Base-by-base conservation (phyloP, 331 rosid species). In the Cucumis variabilis region DNA sequence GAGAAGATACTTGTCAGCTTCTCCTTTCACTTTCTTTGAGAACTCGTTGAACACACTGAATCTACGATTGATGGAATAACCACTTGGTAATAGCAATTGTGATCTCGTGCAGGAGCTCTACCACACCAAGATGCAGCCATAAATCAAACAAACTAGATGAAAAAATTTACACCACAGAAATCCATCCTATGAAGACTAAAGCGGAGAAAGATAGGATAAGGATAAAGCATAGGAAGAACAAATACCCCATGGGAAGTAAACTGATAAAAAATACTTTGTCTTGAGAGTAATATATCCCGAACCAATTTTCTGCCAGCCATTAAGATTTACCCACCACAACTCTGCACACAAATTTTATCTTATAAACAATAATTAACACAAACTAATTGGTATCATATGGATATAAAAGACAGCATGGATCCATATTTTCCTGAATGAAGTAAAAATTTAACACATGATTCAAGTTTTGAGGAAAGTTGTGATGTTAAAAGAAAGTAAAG, bases 41-140 rank as follows among this genome's bases (percentile, higher is more conserved):
- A 96, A 96, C 67, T 96, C 98, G 79, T 94, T 93, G 93, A 97
- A 96, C 51, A 92, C 97, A 60, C 95, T 93, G 87, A 91, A 94
- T 25, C 89, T 88, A 82, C 94, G 95, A 90, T 87, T 89, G 30
- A 70, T 88, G 37, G 48, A 76, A 82, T 78, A 88, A 48, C 93
- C 89, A 78, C 92, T 89, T 11, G 89, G 86, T 53, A 90, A 80
- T 82, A 88, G 86, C 92, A 89, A 90, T 68, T 87, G 87, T 28
- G 91, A 71, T 86, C 93, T 92, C 88, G 88, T 13, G 48, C 87
- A 87, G 33, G 89, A 87, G 68, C 66, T 92, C 98, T 96, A 82
- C 70, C 68, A 82, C 73, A 83, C 13, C 71, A 81, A 60, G 88
- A 21, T 11, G 66, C 81, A 88, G 27, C 82, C 81, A 53, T 19